Percentiles rank a stretch among this genome's conserved stretches.
Evolutionary conservation across 371 early-diverging fungal genomes (phyloP).

Genomic region (Entomophthora muscae): DNA sequence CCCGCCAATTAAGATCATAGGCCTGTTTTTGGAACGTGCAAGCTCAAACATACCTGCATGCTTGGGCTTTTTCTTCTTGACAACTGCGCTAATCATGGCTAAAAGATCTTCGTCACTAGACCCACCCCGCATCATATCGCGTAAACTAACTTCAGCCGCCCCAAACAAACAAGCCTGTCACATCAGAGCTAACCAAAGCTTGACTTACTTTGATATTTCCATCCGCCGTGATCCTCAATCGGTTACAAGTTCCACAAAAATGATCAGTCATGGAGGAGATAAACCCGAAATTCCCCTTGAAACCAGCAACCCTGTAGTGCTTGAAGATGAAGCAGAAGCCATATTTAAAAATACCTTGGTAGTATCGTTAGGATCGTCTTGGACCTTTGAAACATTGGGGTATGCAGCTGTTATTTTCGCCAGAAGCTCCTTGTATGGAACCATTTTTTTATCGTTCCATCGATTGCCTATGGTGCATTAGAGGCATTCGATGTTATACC

Average conservation of each 20-base stretch:
- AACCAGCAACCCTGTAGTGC: constrained; percentile 52
- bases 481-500: constrained; percentile 7
- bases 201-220: constrained; percentile 72
- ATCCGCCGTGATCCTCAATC: constrained; percentile 83
- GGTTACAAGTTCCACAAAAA: constrained; percentile 84
- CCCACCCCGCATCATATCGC: constrained; percentile 54
- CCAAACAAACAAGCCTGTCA: constrained; percentile 72
- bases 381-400: constrained; percentile 34
- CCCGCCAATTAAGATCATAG: constrained; percentile 91
- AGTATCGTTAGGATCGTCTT: constrained; percentile 68
- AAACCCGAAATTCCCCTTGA: constrained; percentile 73
- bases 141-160: constrained; percentile 64
- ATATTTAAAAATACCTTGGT: constrained; percentile 35
- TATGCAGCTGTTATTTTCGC: constrained; percentile 29
- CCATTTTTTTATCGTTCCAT: constrained; percentile 68
- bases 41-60: constrained; percentile 83
- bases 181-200: no score
- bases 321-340: constrained; percentile 6
- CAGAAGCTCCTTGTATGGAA: constrained; percentile 63
- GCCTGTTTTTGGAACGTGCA: constrained; percentile 63
- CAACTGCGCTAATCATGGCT: constrained; percentile 48
- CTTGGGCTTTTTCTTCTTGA: constrained; percentile 70
- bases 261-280: constrained; percentile 92
- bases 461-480: constrained; percentile 39
- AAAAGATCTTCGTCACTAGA: constrained; percentile 45